Evolutionary conservation across 1,284 basidiomycete species (phyloP).

Genomic region (Vanrija humicola): DNA sequence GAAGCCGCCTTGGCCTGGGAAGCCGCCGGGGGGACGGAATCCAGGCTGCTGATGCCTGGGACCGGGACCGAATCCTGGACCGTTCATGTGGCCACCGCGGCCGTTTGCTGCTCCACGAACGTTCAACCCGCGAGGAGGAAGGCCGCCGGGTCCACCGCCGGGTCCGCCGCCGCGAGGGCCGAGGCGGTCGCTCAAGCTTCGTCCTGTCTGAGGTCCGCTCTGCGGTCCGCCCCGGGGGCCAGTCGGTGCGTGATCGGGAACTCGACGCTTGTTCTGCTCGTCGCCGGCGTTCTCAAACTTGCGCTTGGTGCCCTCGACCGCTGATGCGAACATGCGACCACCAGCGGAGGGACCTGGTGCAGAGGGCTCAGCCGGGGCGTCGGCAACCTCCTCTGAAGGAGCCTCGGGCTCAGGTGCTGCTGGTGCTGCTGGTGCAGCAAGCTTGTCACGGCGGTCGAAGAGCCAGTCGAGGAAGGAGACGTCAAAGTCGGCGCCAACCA

Average conservation of each 20-base stretch:
- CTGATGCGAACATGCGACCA: conserved; percentile 15
- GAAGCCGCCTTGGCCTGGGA: conserved; percentile 9
- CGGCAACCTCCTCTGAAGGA: conserved; percentile 1
- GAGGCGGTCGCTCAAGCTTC: conserved; percentile 21
- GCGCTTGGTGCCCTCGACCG: conserved; percentile 22
- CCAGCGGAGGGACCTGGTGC: conserved; percentile 5
- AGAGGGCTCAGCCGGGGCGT: conserved; percentile 1
- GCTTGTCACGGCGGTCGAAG: conserved; percentile 20
- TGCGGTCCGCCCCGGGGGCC: conserved; percentile 8
- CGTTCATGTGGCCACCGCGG: conserved; percentile 4
- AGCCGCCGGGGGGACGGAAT: not conserved
- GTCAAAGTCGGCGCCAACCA: conserved; percentile 36
- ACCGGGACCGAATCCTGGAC: conserved; percentile 15
- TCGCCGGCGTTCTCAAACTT: conserved; percentile 11
- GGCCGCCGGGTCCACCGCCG: conserved; percentile 1
- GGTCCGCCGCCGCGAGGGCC: conserved; percentile 9
- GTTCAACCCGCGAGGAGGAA: conserved; percentile 16
- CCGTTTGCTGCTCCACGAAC: conserved; percentile 19
- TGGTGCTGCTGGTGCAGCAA: conserved; percentile 3
- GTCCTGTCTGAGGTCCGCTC: conserved; percentile 11
- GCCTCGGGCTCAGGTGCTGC: not conserved
- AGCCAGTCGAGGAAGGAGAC: conserved; percentile 43
- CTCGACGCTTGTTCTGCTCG: conserved; percentile 16
- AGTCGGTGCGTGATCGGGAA: conserved; percentile 15
- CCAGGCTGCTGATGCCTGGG: conserved; percentile 10